Evolutionary conservation across 2,329 filamentous ascomycete species (phyloP), one percentile per base, ranked within the genome.

Genomic region (Fonsecaea erecta): DNA sequence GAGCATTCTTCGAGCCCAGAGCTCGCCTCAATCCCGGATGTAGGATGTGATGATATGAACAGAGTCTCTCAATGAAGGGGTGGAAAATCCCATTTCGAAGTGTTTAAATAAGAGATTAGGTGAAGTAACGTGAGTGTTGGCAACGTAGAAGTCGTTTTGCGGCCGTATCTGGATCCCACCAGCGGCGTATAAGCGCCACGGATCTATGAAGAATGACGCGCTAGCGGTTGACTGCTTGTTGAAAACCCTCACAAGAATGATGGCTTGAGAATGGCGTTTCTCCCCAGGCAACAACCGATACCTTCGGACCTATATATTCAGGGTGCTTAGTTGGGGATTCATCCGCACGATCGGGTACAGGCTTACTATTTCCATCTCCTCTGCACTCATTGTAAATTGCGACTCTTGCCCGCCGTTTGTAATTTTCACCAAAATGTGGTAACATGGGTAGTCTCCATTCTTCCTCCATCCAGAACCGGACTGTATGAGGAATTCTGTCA

Each of bases 191-290:
- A 46, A 2, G n/a, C 18, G 16, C 40, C 40, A 46, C 11, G 40
- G 40, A 21, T 46, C 40, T 46, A 46, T 21, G 40, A 46, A 46
- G 40, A 46, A 46, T 21, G 40, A 46, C n/a, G 40, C 40, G n/a
- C 40, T 46, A 21, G 40, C 40, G 40, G 40, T 46, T 46, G 40
- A 46, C n/a, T 46, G n/a, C 40, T 21, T 46, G n/a, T 46, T n/a
- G n/a, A 21, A 46, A 18, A 46, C 40, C n/a, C 40, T 46, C 5
- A 11, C 40, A 46, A 46, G 40, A 6, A 46, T 46, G n/a, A 46
- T 46, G 40, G 21, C 40, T 46, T 46, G 40, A 7, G 40, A 46
- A 2, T 6, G 40, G 16, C 16, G 40, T 21, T 46, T 46, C n/a
- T 18, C 40, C 40, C 9, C 40, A 21, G 40, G 40, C 12, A 14